Conservation (phyloP, 2,329 filamentous ascomycete species). For the Trichoderma breve region DNA sequence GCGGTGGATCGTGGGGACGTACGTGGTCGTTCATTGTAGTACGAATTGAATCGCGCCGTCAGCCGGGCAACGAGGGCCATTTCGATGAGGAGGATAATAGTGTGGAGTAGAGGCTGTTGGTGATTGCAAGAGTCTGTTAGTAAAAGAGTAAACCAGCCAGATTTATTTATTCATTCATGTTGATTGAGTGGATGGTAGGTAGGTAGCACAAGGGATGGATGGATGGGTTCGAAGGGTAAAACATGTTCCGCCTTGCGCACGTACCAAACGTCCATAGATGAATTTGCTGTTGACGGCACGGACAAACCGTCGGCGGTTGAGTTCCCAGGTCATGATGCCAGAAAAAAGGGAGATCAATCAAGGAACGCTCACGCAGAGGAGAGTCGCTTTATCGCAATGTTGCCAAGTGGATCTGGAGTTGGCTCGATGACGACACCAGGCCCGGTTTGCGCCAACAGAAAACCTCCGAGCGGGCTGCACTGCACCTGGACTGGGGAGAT, state of each 20-base stretch:
- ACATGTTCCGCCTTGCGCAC: slow-evolving; percentile 36
- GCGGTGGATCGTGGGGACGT: slow-evolving; percentile 32
- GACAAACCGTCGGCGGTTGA: slow-evolving; percentile 58
- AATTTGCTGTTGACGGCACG: slow-evolving; percentile 64
- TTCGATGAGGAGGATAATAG: slow-evolving; percentile 80
- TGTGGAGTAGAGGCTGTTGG: slow-evolving; percentile 80
- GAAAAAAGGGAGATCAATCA: background rate
- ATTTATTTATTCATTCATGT: background rate
- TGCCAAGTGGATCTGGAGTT: slow-evolving; percentile 11
- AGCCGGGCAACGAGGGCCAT: slow-evolving; percentile 82
- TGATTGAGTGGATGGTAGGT: background rate
- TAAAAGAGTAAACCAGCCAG: slow-evolving; percentile 23
- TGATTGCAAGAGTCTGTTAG: background rate
- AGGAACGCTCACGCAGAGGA: background rate
- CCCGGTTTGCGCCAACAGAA: slow-evolving; percentile 4
- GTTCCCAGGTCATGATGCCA: slow-evolving; percentile 55
- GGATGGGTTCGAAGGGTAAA: background rate
- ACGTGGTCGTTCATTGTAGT: slow-evolving; percentile 89
- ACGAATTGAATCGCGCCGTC: slow-evolving; percentile 84
- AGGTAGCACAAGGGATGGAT: background rate
- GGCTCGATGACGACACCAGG: slow-evolving; percentile 12
- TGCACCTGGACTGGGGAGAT: background rate
- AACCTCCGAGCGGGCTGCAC: slow-evolving; percentile 1
- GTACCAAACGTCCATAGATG: slow-evolving; percentile 70
- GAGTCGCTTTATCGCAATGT: background rate